Percentiles rank a stretch among this genome's conserved stretches.
phyloP scores from a whole-genome alignment of 108 stramenopile genomes.

The Fragilaria crotonensis region DNA sequence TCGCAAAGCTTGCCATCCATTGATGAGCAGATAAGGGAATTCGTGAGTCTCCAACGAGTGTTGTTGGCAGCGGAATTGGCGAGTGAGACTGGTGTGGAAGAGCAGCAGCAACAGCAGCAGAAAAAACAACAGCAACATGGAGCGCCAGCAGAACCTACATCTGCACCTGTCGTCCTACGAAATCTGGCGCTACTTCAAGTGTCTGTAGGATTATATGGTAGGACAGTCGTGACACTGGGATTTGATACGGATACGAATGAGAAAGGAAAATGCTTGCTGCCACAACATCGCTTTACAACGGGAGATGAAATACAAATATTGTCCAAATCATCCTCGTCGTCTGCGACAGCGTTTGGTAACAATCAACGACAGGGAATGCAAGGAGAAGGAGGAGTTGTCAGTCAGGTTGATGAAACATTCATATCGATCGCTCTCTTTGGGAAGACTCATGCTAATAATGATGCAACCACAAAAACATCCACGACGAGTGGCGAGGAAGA shows the following conservation, averaged over 20 bases:
- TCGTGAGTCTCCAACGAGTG: neutral
- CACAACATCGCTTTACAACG: conserved; percentile 73
- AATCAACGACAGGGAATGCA: too few species aligned
- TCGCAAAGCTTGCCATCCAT: too few species aligned
- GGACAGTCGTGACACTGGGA: conserved; percentile 61
- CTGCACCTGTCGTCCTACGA: too few species aligned
- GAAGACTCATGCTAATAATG: conserved; percentile 1
- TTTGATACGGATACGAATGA: neutral
- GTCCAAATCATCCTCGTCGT: neutral
- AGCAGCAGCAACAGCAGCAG: neutral
- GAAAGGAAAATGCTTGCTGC: too few species aligned
- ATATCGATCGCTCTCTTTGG: conserved; percentile 68
- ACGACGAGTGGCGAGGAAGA: conserved; percentile 38
- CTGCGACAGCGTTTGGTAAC: neutral
- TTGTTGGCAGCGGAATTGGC: neutral
- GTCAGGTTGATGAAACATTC: conserved; percentile 49
- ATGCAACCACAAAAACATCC: too few species aligned
- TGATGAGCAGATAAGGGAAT: neutral
- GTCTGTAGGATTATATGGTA: conserved; percentile 75
- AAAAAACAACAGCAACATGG: neutral
- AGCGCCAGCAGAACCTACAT: too few species aligned
- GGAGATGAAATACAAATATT: conserved; percentile 85
- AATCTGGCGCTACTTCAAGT: conserved; percentile 47
- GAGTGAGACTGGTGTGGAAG: too few species aligned
- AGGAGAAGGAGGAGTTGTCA: conserved; percentile 61